These are phyloP conservation scores for Dactylonectria macrodidyma DNA, from an alignment of 2,329 filamentous ascomycete genomes.

Conservation along the genomic window DNA sequence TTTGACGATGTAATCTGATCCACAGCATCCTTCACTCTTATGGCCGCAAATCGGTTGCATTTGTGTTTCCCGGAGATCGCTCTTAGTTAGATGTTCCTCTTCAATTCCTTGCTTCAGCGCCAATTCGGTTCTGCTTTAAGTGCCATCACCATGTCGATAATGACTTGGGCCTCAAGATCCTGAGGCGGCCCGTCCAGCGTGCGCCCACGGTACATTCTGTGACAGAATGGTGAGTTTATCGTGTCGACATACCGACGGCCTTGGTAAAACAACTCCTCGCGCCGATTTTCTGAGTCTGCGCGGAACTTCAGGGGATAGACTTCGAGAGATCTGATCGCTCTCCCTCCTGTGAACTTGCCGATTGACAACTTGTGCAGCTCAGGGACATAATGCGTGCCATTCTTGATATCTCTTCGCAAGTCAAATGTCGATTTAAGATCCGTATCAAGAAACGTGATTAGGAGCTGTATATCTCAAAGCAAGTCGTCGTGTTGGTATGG, in stretches of 20 bases:
- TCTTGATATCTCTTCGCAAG: conserved; percentile 16
- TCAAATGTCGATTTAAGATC: conserved; percentile 28
- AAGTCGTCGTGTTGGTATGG: conserved; percentile 15
- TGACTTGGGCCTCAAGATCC: conserved; percentile 5
- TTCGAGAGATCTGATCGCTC: conserved; percentile 9
- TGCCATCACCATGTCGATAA: conserved; percentile 5
- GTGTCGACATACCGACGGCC: background rate
- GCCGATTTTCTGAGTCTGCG: background rate
- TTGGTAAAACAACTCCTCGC: background rate
- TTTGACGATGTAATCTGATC: conserved; percentile 15
- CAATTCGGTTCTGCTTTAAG: background rate
- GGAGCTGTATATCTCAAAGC: conserved; percentile 19
- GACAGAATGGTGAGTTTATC: background rate
- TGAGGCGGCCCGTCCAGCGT: conserved; percentile 8
- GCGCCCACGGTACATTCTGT: conserved; percentile 1
- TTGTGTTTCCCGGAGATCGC: background rate
- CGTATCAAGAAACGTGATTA: conserved; percentile 33
- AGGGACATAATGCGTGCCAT: conserved; percentile 25
- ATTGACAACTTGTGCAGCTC: conserved; percentile 23
- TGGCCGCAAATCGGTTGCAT: conserved; percentile 6
- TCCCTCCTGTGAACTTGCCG: conserved; percentile 22
- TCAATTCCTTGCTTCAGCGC: background rate
- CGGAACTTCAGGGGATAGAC: conserved; percentile 28
- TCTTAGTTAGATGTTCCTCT: background rate
- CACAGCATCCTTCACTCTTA: conserved; percentile 10